Evolutionary conservation across 345 rosid genomes (phyloP), one percentile per base, ranked within the genome.

Genomic region (Eucalyptus pumila): DNA sequence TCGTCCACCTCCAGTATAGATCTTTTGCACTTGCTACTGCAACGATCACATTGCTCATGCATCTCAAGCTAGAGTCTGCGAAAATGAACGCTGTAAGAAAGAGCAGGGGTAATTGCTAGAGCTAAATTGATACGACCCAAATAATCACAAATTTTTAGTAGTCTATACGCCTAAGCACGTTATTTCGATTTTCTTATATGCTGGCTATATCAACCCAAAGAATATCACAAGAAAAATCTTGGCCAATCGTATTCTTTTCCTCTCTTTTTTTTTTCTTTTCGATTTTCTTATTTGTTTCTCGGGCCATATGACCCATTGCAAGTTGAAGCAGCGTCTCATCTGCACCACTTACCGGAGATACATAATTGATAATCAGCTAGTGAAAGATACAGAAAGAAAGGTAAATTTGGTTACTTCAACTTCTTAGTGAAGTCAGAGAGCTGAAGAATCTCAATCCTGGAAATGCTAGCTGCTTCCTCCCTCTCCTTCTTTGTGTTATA

Each of bases 401-500:
- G 47, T 3, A 11, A 26, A 30, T 21, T 86, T 60, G 45, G 85
- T 91, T 93, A 97, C 85, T 96, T 96, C 86, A 97, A 96, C 93
- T 95, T 97, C 90, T 90, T 94, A 89, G 96, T 95, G 90, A 96
- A 97, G 69, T 95, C 96, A 42, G 96, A 87, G 89, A 97, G 98
- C 93, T 93, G 96, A 37, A 96, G 93, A 87, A 96, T 93, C 40
- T 91, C 94, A 91, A 96, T 95, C 94, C 98, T 94, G 49, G 97
- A 90, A 91, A 96, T 92, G 93, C 90, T 90, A 48, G 93, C 94
- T 83, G 98, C 99, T 88, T 95, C 98, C 86, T 95, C 96, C 90
- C 98, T 93, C 94, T 96, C 99, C 92, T 93, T 94, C 91, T 44
- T 91, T n/a, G 96, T 96, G 94, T 96, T 96, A 93, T 94, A 95